Percentiles rank a stretch among this genome's conserved stretches.
Evolutionary conservation across 1,139 yeast species (phyloP).

Genomic region (Pichiaceae sp.): DNA sequence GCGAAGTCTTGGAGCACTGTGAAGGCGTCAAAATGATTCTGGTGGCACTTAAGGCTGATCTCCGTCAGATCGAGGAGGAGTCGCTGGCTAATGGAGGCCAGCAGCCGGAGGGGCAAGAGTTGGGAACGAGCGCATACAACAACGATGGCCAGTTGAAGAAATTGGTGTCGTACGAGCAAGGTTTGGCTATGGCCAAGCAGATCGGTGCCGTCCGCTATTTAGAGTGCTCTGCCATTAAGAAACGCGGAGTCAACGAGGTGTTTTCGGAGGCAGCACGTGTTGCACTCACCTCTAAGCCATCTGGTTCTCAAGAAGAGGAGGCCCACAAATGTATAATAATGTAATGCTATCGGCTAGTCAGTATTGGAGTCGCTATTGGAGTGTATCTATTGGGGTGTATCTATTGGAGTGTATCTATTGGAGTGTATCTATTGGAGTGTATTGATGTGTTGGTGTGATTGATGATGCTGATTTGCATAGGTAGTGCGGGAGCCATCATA

Average conservation of each 20-base stretch:
- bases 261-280: conserved; percentile 96
- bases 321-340: conserved; percentile 19
- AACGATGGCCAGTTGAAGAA: conserved; percentile 32
- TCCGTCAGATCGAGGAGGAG: conserved; percentile 50
- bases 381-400: not conserved
- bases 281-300: conserved; percentile 84
- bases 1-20: conserved; percentile 93
- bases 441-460: too few species aligned
- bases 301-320: not conserved
- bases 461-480: too few species aligned
- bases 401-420: not conserved
- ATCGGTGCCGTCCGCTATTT: conserved; percentile 80
- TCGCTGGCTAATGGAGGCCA: conserved; percentile 6
- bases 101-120: conserved; percentile 12
- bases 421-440: not conserved
- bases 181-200: conserved; percentile 75
- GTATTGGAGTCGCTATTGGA: too few species aligned
- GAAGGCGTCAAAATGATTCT: conserved; percentile 91
- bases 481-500: too few species aligned
- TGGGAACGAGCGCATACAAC: conserved; percentile 14
- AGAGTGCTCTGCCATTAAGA: conserved; percentile 91
- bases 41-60: conserved; percentile 91
- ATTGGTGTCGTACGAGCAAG: conserved; percentile 74
- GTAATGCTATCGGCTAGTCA: conserved; percentile 9
- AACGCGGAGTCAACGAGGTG: conserved; percentile 94